Evolutionary conservation across 352 stramenopile genomes (phyloP).

Genomic region (Phytophthora hybrid): DNA sequence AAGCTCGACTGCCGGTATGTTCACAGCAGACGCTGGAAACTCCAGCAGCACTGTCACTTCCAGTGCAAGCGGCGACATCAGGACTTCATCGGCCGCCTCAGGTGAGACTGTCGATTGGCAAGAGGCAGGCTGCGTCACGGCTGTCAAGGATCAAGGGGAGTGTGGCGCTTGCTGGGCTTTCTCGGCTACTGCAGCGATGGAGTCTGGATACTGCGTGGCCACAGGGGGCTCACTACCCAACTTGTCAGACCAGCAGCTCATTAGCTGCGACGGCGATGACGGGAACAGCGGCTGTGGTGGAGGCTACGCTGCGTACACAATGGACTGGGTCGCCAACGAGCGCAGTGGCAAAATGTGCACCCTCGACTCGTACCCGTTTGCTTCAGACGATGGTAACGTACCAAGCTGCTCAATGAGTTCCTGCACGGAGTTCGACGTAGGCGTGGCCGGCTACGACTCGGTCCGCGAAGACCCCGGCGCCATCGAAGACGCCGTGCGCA

Average conservation of each 20-base stretch:
- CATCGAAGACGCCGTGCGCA: slow-evolving; percentile 57
- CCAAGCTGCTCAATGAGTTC: slow-evolving; percentile 41
- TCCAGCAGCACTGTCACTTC: slow-evolving; percentile 13
- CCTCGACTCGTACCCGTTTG: slow-evolving; percentile 62
- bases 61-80: slow-evolving; percentile 36
- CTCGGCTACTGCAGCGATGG: slow-evolving; percentile 65
- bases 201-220: slow-evolving; percentile 59
- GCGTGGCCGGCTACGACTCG: slow-evolving; percentile 59
- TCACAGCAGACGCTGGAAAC: slow-evolving; percentile 35
- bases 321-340: slow-evolving; percentile 62
- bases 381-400: slow-evolving; percentile 44
- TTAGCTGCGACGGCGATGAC: slow-evolving; percentile 66
- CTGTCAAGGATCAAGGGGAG: slow-evolving; percentile 60
- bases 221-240: slow-evolving; percentile 45
- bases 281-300: slow-evolving; percentile 64
- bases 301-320: slow-evolving; percentile 66
- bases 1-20: slow-evolving; percentile 36
- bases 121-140: slow-evolving; percentile 75
- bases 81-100: slow-evolving; percentile 46
- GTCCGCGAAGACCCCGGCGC: slow-evolving; percentile 46
- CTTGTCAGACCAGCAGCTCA: slow-evolving; percentile 75
- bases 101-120: slow-evolving; percentile 79
- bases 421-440: slow-evolving; percentile 57
- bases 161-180: slow-evolving; percentile 72
- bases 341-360: slow-evolving; percentile 63